Evolutionary conservation across 305 asterid genomes (phyloP), one percentile per base, ranked within the genome.

Genomic region (Stenogyne calaminthoides): DNA sequence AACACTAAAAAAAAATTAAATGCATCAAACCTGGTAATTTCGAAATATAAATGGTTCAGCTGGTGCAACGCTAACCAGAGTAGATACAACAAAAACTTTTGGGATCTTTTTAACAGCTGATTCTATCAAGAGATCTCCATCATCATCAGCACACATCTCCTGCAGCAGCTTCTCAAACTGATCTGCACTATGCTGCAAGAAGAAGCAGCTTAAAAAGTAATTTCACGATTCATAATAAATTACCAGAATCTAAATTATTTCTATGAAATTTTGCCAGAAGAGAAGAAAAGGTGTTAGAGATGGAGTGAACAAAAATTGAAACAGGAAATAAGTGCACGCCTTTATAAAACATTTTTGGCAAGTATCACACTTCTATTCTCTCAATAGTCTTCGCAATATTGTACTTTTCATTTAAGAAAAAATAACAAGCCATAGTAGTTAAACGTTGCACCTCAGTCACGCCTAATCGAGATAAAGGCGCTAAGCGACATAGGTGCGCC

Each of bases 11-110:
- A n/a, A 42, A 25, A 49, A 42, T 29, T 8, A 55, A 69, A 74
- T 36, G 29, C 25, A 69, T 37, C 70, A 71, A 71, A 95, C 99
- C 99, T 95, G 99, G 84, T 93, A 95, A 84, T 95, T 95, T 69
- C 98, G 97, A 79, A 95, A 95, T 88, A 95, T 87, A 86, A 88
- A 95, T 73, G 98, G 99, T 82, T 95, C 98, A 63, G 99, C 99
- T 74, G 99, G 98, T 62, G 86, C 85, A 67, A 90, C 96, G 75
- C 91, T 93, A 84, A 95, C 97, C 71, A 95, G 82, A 82, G 99
- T 95, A 63, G 99, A 88, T 44, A 95, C 98, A 73, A 93, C 96
- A 86, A 95, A 91, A 76, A 95, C 98, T 83, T 93, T 95, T 58
- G 99, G 99, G 76, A 87, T 78, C 77, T 90, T 88, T 87, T 88